Base-by-base conservation (phyloP, 768 basidiomycete species). In the Exidia glandulosa region DNA sequence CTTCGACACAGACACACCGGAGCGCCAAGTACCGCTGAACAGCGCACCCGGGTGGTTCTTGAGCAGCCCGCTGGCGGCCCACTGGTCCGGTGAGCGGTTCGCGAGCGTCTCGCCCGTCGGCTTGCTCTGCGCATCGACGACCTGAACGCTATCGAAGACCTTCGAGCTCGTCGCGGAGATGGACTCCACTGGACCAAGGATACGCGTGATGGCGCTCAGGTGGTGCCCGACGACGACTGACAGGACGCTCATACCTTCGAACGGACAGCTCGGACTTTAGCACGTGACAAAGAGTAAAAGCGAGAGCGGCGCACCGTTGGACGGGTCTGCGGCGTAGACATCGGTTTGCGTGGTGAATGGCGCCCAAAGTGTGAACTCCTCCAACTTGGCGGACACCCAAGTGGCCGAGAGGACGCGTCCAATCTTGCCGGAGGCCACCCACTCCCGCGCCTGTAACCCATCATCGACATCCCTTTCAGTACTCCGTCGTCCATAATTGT, bases 161-260 rank as follows among this genome's bases (percentile, higher is more conserved):
- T 57, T 73, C 27, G 67, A 59, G 19, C 62, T 45, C 1, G 65
- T 65, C 9, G 73, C 70, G 27, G 61, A 63, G 48, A 74, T 57
- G 14, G 70, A 66, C 3, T 62, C 54, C 62, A 76, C 71, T 29
- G 68, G 61, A 16, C 74, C 75, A 2, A 76, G 67, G 29, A 70
- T 56, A 60, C 63, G 54, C 1, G 65, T 70, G 55, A 76, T 62
- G 25, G 64, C 36, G 55, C 68, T 68, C 33, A 75, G 63, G 31
- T 66, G 61, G 58, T 74, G 74, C 0, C 71, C 72, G 16, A 67
- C 57, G 10, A 59, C 52, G 54, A 74, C 67, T 30, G 66, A 62
- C 16, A 72, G 61, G 30, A 70, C 45, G 1, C 69, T 63, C 9
- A 66, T 65, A n/a, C 71, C 73, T 66, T 37, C 55, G 57, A 29